Percentiles rank a stretch among this genome's conserved stretches.
phyloP scores from a whole-genome alignment of 306 rosid species.

The Astragalus glycyphyllos region DNA sequence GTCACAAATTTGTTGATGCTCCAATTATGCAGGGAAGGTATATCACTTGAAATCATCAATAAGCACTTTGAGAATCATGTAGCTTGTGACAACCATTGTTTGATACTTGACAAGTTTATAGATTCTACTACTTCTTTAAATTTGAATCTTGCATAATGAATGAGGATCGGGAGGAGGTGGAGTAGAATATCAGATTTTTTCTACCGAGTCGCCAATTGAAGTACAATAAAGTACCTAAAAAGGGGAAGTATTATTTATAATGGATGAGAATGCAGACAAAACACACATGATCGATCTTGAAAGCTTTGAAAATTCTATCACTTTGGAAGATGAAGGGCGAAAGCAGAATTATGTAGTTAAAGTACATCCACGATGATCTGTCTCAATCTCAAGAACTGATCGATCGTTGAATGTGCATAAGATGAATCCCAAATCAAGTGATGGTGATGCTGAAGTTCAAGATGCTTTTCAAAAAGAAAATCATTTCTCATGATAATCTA shows the following conservation, averaged over 20 bases:
- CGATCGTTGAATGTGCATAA: constrained; percentile 39
- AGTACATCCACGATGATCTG: constrained; percentile 32
- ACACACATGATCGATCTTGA: too few species aligned
- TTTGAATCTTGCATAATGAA: constrained; percentile 36
- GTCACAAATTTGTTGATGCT: constrained; percentile 9
- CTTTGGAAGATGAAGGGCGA: too few species aligned
- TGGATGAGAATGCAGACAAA: background rate
- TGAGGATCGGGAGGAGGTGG: constrained; percentile 35
- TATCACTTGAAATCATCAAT: constrained; percentile 50
- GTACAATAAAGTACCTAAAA: constrained; percentile 23
- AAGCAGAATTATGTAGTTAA: too few species aligned
- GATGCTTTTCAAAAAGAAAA: constrained; percentile 46
- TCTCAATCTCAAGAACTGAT: constrained; percentile 41
- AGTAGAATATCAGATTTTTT: constrained; percentile 31
- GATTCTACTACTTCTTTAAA: too few species aligned
- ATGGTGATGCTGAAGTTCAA: constrained; percentile 46
- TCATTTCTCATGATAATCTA: constrained; percentile 51
- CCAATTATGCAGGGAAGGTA: constrained; percentile 33
- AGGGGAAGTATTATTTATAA: constrained; percentile 18
- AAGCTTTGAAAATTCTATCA: too few species aligned
- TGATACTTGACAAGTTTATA: constrained; percentile 59
- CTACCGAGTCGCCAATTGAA: constrained; percentile 24
- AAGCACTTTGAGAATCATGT: constrained; percentile 35
- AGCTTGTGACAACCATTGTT: constrained; percentile 39
- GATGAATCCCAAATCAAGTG: constrained; percentile 51